phyloP scores from a whole-genome alignment of 148 eudicot species.

The Vaccinium myrtillus region DNA sequence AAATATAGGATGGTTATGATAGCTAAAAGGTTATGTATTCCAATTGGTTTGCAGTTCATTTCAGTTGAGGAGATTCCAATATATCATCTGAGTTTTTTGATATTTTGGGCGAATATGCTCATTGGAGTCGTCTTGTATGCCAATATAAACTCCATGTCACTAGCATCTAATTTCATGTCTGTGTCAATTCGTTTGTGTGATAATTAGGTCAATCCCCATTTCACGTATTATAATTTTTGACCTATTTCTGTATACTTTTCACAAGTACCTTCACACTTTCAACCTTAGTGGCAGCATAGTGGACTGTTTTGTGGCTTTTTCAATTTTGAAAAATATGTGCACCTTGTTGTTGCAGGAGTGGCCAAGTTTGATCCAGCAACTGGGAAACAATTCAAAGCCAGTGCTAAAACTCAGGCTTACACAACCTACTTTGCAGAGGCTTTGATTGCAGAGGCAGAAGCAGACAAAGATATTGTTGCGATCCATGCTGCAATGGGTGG shows the following conservation, averaged over 20 bases:
- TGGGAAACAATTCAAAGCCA: conserved; percentile 76
- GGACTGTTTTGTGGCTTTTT: not conserved
- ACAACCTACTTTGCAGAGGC: conserved; percentile 90
- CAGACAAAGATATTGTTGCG: conserved; percentile 72
- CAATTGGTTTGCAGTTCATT: not conserved
- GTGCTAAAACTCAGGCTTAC: conserved; percentile 61
- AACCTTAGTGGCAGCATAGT: not conserved
- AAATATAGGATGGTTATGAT: not conserved
- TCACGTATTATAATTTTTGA: not conserved
- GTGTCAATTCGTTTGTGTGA: not conserved
- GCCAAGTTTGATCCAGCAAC: conserved; percentile 91
- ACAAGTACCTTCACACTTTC: not conserved
- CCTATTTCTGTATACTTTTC: not conserved
- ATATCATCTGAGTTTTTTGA: not conserved
- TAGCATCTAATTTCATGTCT: not conserved
- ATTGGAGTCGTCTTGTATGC: not conserved
- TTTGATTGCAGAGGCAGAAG: conserved; percentile 84
- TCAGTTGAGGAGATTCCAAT: not conserved
- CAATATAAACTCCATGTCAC: not conserved
- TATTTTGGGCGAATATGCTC: not conserved
- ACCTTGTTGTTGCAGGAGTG: conserved; percentile 56
- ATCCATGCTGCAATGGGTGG: conserved; percentile 99
- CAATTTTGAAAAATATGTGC: not conserved
- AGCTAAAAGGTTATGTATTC: not conserved
- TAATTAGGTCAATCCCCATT: not conserved